Conservation (phyloP, 495 filamentous ascomycete genomes). For the Podospora pseudoanserina region DNA sequence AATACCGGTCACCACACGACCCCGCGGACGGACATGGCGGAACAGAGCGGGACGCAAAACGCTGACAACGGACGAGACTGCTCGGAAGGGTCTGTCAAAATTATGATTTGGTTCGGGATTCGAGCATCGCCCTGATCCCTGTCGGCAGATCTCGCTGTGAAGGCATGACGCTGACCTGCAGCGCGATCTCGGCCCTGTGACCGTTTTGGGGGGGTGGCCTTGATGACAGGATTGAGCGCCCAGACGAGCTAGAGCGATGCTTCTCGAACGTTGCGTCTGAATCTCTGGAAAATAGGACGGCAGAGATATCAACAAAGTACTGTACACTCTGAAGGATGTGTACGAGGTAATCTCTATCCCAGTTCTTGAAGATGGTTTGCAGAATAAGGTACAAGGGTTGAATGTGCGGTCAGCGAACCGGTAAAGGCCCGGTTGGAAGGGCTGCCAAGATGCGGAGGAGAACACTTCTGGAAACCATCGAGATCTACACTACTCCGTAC, state of each 20-base stretch:
- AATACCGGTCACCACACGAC: not conserved
- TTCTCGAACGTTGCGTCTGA: not conserved
- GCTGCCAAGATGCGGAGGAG: too few relatives aligned
- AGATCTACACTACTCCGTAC: not conserved
- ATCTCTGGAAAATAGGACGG: not conserved
- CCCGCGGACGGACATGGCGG: not conserved
- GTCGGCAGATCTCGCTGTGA: not conserved
- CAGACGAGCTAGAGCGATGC: not conserved
- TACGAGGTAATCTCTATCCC: too few relatives aligned
- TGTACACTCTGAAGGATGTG: too few relatives aligned
- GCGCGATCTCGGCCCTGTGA: constrained; percentile 26
- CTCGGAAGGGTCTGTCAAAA: not conserved
- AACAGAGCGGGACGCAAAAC: not conserved
- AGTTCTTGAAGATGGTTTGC: too few relatives aligned
- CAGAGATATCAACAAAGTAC: too few relatives aligned
- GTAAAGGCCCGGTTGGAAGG: not conserved
- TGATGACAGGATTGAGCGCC: constrained; percentile 8
- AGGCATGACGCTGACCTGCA: constrained; percentile 16
- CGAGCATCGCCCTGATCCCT: not conserved
- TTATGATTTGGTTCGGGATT: not conserved
- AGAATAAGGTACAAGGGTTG: too few relatives aligned
- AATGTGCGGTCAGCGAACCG: not conserved
- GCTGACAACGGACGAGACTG: not conserved
- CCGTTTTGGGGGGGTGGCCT: constrained; percentile 18
- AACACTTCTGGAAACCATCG: not conserved